phyloP scores from a whole-genome alignment of 108 stramenopile genomes.

The Nannochloropsis salina region DNA sequence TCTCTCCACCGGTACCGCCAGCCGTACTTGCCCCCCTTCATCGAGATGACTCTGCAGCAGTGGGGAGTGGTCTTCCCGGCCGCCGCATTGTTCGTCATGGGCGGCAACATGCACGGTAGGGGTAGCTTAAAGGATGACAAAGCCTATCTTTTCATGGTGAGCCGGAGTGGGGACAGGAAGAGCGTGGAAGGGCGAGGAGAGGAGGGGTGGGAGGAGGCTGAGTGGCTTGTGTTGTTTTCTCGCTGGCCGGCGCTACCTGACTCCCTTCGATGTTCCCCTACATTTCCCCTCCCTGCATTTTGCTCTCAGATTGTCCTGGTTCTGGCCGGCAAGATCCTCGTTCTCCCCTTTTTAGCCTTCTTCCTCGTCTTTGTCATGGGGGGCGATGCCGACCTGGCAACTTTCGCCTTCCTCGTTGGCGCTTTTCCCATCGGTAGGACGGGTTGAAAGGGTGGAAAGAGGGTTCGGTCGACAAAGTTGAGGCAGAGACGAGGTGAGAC shows the following conservation, averaged over 20 bases:
- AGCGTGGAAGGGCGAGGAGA: too few species aligned
- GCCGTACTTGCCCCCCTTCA: neutral
- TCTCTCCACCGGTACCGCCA: neutral
- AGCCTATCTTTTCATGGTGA: neutral
- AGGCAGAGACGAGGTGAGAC: neutral
- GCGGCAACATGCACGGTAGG: neutral
- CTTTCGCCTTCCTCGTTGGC: neutral
- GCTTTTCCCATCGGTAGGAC: neutral
- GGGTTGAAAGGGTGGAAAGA: neutral
- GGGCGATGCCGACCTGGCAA: neutral
- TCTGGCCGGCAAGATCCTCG: neutral
- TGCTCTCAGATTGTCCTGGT: neutral
- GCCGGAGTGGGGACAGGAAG: too few species aligned
- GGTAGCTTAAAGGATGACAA: neutral
- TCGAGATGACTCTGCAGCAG: neutral
- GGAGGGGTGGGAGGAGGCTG: too few species aligned
- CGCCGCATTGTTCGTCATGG: neutral
- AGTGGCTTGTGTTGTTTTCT: too few species aligned
- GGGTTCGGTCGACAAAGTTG: too few species aligned
- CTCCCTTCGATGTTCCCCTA: too few species aligned
- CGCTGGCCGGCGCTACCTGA: too few species aligned
- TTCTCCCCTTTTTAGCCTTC: neutral
- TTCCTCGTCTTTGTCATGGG: neutral
- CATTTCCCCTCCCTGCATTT: neutral
- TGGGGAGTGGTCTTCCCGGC: neutral